Conservation (phyloP, 441 rosid genomes). For the Euphorbia celastroides region DNA sequence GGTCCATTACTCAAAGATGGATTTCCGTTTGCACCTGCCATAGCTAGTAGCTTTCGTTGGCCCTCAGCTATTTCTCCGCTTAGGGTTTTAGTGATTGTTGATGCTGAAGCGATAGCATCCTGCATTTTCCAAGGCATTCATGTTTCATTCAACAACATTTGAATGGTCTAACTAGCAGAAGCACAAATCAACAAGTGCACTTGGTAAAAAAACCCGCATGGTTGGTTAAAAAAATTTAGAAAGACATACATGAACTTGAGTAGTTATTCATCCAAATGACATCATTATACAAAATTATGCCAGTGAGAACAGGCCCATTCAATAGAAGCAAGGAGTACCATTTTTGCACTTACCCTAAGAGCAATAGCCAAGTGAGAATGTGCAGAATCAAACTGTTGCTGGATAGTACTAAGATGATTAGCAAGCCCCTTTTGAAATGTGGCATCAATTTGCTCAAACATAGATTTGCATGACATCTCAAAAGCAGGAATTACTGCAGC, state of each 20-base stretch:
- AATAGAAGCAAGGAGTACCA: neutral
- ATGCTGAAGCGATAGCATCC: constrained; percentile 67
- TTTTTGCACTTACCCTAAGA: constrained; percentile 42
- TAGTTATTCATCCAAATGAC: neutral
- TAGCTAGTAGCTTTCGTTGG: constrained; percentile 57
- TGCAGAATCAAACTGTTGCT: constrained; percentile 55
- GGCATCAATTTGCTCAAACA: constrained; percentile 72
- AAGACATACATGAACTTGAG: neutral
- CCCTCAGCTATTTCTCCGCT: constrained; percentile 67
- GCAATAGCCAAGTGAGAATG: constrained; percentile 56
- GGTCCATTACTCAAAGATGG: constrained; percentile 55
- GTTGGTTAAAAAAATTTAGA: neutral
- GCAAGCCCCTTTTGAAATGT: constrained; percentile 56
- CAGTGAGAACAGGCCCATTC: neutral
- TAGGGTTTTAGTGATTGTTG: constrained; percentile 50
- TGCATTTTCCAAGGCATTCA: constrained; percentile 24
- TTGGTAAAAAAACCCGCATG: neutral
- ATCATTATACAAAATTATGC: neutral
- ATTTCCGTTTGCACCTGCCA: constrained; percentile 54
- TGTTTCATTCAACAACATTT: constrained; percentile 1
- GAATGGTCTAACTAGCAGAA: neutral
- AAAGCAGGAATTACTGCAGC: constrained; percentile 70
- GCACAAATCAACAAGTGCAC: neutral
- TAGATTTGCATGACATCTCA: constrained; percentile 71
- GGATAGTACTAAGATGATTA: constrained; percentile 46